A percentile compares a stretch with the other conserved stretches of the same genome.
These are phyloP conservation scores for Tilletia caries DNA, from an alignment of 1,284 basidiomycete species.

Conservation along the genomic window DNA sequence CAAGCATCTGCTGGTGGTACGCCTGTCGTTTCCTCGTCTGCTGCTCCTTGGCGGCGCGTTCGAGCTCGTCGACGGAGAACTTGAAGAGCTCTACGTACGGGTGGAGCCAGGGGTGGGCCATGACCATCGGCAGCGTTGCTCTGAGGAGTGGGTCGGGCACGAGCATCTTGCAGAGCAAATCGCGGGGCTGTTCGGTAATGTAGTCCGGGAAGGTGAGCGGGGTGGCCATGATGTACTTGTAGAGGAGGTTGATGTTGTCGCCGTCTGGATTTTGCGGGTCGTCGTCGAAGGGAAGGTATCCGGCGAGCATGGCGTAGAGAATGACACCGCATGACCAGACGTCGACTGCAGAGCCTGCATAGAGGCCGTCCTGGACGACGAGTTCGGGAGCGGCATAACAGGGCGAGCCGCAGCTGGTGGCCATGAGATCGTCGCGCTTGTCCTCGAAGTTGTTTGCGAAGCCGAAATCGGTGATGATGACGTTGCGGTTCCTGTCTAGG, in stretches of 20 bases:
- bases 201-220: conserved; percentile 53
- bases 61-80: conserved; percentile 51
- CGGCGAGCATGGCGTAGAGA: conserved; percentile 97
- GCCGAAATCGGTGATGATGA: conserved; percentile 99
- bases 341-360: conserved; percentile 97
- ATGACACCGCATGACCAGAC: conserved; percentile 99
- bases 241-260: conserved; percentile 98
- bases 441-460: conserved; percentile 93
- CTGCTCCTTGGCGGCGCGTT: conserved; percentile 51
- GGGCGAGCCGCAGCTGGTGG: conserved; percentile 93
- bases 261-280: conserved; percentile 98
- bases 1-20: conserved; percentile 52
- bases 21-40: conserved; percentile 51
- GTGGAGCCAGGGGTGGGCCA: conserved; percentile 51
- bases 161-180: conserved; percentile 48
- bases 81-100: conserved; percentile 52
- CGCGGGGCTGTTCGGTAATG: conserved; percentile 49
- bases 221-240: conserved; percentile 85
- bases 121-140: conserved; percentile 46
- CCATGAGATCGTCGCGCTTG: conserved; percentile 85
- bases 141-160: conserved; percentile 49
- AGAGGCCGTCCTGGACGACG: conserved; percentile 96
- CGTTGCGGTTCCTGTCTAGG: conserved; percentile 92
- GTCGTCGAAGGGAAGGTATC: conserved; percentile 99
- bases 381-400: conserved; percentile 98